Conservation (phyloP, 257 asterid species). For the Lavandula angustifolia region DNA sequence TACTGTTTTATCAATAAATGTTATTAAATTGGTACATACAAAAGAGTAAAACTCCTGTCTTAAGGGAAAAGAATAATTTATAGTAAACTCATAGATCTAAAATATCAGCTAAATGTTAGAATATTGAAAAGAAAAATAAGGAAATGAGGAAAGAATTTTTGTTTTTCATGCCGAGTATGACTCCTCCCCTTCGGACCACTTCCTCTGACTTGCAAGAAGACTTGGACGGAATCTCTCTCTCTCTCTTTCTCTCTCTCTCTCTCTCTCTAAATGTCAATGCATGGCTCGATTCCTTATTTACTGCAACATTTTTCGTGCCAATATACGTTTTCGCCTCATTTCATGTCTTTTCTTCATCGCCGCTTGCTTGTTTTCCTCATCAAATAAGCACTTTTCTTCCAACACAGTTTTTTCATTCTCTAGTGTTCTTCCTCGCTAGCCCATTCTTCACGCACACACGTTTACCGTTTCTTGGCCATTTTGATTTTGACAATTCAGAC, state of each 20-base stretch:
- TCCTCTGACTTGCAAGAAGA: slow-evolving; percentile 10
- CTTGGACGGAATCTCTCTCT: not conserved
- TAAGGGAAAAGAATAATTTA: no score
- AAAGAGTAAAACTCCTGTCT: not conserved
- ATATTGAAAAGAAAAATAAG: not conserved
- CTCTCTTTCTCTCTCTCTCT: slow-evolving; percentile 16
- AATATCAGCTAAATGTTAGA: not conserved
- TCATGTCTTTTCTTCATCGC: slow-evolving; percentile 31
- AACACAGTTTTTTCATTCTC: slow-evolving; percentile 22
- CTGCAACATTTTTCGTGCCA: slow-evolving; percentile 24
- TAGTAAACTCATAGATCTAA: not conserved
- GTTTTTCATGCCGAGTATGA: not conserved
- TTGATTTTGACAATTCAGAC: slow-evolving; percentile 16
- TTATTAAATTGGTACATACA: not conserved
- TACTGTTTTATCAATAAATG: not conserved
- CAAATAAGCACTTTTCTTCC: slow-evolving; percentile 47
- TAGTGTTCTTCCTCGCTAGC: slow-evolving; percentile 7
- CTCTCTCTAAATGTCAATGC: slow-evolving; percentile 30
- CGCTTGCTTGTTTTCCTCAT: slow-evolving; percentile 13
- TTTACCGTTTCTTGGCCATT: slow-evolving; percentile 26
- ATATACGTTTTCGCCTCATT: slow-evolving; percentile 31
- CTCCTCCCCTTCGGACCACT: not conserved
- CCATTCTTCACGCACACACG: slow-evolving; percentile 11
- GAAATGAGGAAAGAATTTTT: not conserved
- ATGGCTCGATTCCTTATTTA: slow-evolving; percentile 26